phyloP scores from a whole-genome alignment of 805 yeast genomes.

The Nematodospora valgi region DNA sequence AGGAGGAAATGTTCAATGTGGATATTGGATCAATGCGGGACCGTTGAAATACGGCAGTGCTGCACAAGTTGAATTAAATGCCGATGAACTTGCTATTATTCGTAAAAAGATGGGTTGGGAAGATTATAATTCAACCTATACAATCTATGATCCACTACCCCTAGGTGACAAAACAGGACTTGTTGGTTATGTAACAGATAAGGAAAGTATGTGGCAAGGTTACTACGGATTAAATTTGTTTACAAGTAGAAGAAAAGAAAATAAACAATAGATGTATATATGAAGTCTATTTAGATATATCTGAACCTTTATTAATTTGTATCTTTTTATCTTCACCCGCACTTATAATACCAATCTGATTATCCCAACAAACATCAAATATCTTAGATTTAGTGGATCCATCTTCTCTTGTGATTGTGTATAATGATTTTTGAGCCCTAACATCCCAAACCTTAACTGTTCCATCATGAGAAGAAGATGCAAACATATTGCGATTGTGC shows the following conservation, averaged over 20 bases:
- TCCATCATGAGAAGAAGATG: conserved; percentile 95
- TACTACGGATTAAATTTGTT: conserved; percentile 65
- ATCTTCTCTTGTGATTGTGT: conserved; percentile 75
- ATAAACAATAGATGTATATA: conserved; percentile 7
- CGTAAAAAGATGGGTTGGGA: conserved; percentile 64
- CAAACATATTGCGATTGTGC: conserved; percentile 72
- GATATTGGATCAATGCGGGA: conserved; percentile 86
- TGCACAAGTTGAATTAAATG: conserved; percentile 68
- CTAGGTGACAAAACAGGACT: conserved; percentile 22
- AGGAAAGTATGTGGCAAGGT: conserved; percentile 70
- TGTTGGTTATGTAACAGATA: conserved; percentile 66
- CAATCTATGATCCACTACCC: conserved; percentile 10
- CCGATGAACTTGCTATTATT: conserved; percentile 61
- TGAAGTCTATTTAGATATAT: conserved; percentile 17
- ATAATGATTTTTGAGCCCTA: conserved; percentile 77
- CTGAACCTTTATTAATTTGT: conserved; percentile 63
- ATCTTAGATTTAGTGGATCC: conserved; percentile 58
- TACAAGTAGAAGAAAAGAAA: conserved; percentile 39
- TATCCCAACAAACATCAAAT: conserved; percentile 84
- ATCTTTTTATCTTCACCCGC: conserved; percentile 94
- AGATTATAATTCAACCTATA: conserved; percentile 14
- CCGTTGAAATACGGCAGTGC: conserved; percentile 92
- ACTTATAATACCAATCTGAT: conserved; percentile 75
- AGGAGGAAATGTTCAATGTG: conserved; percentile 27
- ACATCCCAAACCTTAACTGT: conserved; percentile 95